Evolutionary conservation across 345 rosid species (phyloP), one percentile per base, ranked within the genome.

Genomic region (Euphorbia tirucalli): DNA sequence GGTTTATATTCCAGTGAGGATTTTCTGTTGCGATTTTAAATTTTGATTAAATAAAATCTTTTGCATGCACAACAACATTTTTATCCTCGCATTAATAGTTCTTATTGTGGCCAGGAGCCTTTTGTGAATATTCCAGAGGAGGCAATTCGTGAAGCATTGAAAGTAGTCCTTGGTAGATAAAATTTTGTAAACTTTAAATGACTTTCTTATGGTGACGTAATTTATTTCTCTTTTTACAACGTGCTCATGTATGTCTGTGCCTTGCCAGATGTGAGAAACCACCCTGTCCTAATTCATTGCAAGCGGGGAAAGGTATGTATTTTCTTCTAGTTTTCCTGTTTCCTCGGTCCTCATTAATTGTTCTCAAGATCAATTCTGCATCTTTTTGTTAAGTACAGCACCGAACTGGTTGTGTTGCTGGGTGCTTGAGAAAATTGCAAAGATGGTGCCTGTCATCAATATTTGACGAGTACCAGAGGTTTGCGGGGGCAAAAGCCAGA

Each of bases 361-460:
- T 61, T 31, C 65, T 35, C 31, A 13, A 21, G 46, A 11, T 61
- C 15, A 16, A 7, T 8, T 35, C 10, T 60, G 18, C 7, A 3
- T 55, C 41, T 46, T 32, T 16, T 48, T 49, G 43, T 61, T 14
- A 41, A 54, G 27, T 69, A 55, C 86, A 91, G 92, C 97, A 89
- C 66, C 90, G 97, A 0, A 89, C 97, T 0, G 93, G 97, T 35
- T 87, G 95, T 71, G 81, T 88, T 13, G 95, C 80, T 54, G 95
- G 97, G 1, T 89, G 97, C 81, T 75, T 88, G 41, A 85, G 95
- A 68, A 91, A 91, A 71, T 69, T 89, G 72, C 93, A 89, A 67
- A 89, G 83, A 74, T 89, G 95, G 97, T 92, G 93, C 56, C 77
- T 89, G 11, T 79, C 97, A 3, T 87, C 91, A 0, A 83, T 89